Evolutionary conservation across 2,329 filamentous ascomycete genomes (phyloP), one percentile per base, ranked within the genome.

Genomic region (Ophiostoma pallidulum): DNA sequence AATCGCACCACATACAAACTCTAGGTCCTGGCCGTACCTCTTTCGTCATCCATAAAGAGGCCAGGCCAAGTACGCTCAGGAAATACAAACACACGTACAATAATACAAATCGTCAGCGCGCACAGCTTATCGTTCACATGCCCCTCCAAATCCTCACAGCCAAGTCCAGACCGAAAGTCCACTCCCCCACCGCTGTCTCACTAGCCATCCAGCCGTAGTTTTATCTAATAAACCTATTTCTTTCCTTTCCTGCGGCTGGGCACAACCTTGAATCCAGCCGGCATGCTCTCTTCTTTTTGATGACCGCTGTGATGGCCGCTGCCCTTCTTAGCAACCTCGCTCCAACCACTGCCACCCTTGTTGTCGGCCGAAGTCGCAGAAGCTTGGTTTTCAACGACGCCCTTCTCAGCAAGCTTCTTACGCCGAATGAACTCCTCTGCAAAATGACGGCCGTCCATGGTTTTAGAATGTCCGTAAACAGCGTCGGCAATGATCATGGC

Each of bases 311-410:
- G 48, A 70, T 68, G 47, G 10, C 24, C 69, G 14, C 31, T 67
- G 41, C 85, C 84, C 74, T 96, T 96, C 81, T 97, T 97, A 2
- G 92, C 92, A 45, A 98, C 92, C 68, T 97, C 92, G 57, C 77
- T 95, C 92, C 92, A 98, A 18, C 91, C 91, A 47, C 86, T 82
- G 22, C 73, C 69, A 22, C 67, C 60, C 42, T 66, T 70, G 55
- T 66, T 64, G 54, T 69, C 36, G 6, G 40, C n/a, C 6, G 53
- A 8, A 3, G 45, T 10, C 12, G 39, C 29, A 13, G 26, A 72
- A 14, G 79, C 73, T 58, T 86, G 83, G 63, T 89, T 85, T 16
- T 94, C 73, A 2, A 64, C 54, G 35, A 96, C 77, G 33, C 92
- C 92, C 70, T 90, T 92, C 57, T 97, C 91, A 0, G 92, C 91